Base-by-base conservation (phyloP, 345 rosid species). In the Anastatica hierochuntica region DNA sequence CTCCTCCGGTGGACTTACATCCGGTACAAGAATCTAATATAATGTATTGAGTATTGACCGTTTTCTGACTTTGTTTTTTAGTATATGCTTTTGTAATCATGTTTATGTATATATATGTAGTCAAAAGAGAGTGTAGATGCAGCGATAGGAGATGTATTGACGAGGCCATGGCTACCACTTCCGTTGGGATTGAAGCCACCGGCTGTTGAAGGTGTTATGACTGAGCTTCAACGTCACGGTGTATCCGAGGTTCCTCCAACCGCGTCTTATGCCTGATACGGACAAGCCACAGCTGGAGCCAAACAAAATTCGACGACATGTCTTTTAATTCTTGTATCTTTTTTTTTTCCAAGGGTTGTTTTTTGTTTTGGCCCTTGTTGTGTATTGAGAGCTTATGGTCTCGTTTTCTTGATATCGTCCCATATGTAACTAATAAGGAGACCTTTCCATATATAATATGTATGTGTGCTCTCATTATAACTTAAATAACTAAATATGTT, bases 131-230 rank as follows among this genome's bases (percentile, higher is more conserved):
- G 81, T 44, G 67, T 77, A 19, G 88, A 92, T 14, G 85, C 79
- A 45, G 83, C 80, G 34, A 76, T 88, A 2, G 88, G 72, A 68
- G 98, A 84, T 62, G 94, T 73, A 66, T 60, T 92, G 63, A 58
- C 76, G 2, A 90, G 86, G 64, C 94, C 96, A 54, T 75, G 90
- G 90, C 71, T 69, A 53, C 90, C 94, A 46, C 95, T 87, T 37
- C 96, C 95, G 20, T 80, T 90, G 3, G 86, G 88, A 16, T 65
- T 84, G 13, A 84, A 83, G 56, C 84, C 96, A 37, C 98, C 83
- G 6, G 74, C 94, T 3, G 34, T 74, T 0, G 95, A 84, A 9
- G 53, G 88, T 33, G 96, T 90, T 18, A 31, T 78, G 59, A 80
- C 36, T 31, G 98, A 81, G 68, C 72, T 88, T 49, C 94, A 82